phyloP scores from a whole-genome alignment of 1,284 basidiomycete species.

The Coniophora puteana region DNA sequence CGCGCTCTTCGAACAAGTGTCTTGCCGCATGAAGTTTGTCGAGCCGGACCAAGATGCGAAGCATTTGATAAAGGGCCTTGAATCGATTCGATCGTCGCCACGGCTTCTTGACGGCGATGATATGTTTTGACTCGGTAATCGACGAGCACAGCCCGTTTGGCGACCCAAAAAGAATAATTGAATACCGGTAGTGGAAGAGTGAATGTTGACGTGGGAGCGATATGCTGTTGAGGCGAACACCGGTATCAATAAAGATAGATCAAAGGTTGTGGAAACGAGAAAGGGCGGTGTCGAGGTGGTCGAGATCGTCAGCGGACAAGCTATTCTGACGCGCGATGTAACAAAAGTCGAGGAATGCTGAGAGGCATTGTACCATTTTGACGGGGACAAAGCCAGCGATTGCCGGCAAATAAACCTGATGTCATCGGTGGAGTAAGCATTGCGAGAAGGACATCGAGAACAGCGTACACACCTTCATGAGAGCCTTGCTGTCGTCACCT shows the following conservation, averaged over 20 bases:
- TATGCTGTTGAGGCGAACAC: constrained; percentile 11
- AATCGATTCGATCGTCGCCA: constrained; percentile 17
- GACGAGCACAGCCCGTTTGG: constrained; percentile 8
- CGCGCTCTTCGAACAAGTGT: too few species aligned
- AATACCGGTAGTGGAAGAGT: constrained; percentile 8
- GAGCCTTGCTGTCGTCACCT: constrained; percentile 11
- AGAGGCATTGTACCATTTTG: constrained; percentile 8
- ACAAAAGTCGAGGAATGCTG: constrained; percentile 19
- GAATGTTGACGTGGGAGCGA: constrained; percentile 21
- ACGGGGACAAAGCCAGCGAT: constrained; percentile 11
- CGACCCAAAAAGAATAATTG: constrained; percentile 9
- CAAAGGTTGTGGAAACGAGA: constrained; percentile 10
- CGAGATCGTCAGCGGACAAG: constrained; percentile 10
- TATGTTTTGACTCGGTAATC: constrained; percentile 7
- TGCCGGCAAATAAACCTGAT: constrained; percentile 9
- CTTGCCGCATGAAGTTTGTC: too few species aligned
- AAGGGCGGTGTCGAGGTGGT: constrained; percentile 12
- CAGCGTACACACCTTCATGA: constrained; percentile 11
- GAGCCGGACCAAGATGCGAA: constrained; percentile 15
- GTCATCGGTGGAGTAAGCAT: constrained; percentile 10
- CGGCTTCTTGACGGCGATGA: constrained; percentile 14
- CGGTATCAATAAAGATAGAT: constrained; percentile 4
- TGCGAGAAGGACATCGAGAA: not conserved
- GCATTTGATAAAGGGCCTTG: constrained; percentile 20
- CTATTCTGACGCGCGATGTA: constrained; percentile 15